Conservation (phyloP, 1,139 yeast species). For the Debaryomycetaceae sp. region DNA sequence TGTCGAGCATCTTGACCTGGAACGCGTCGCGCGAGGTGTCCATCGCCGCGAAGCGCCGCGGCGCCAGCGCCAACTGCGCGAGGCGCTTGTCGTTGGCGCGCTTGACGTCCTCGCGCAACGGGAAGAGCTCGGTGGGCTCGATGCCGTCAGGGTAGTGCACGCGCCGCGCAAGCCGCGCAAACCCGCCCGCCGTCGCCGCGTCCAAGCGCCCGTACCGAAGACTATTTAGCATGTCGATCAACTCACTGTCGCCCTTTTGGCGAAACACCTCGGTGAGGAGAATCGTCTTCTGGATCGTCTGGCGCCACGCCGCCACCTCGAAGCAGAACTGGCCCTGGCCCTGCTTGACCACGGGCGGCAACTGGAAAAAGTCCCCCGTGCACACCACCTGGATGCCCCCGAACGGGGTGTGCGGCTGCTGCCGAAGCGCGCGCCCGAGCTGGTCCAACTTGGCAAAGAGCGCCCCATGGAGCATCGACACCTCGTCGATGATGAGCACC, state of each 20-base stretch:
- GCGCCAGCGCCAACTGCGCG: slow-evolving; percentile 21
- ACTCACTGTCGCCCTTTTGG: slow-evolving; percentile 63
- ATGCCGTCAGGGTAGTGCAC: slow-evolving; percentile 68
- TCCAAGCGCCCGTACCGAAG: slow-evolving; percentile 63
- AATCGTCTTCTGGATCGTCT: slow-evolving; percentile 50
- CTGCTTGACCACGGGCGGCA: slow-evolving; percentile 69
- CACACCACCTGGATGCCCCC: slow-evolving; percentile 79
- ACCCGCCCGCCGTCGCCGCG: slow-evolving; percentile 38
- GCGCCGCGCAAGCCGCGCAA: slow-evolving; percentile 46
- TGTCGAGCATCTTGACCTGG: slow-evolving; percentile 29
- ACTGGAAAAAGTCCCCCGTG: slow-evolving; percentile 82
- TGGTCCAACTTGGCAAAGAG: slow-evolving; percentile 62
- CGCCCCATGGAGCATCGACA: slow-evolving; percentile 75
- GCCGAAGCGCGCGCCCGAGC: slow-evolving; percentile 52
- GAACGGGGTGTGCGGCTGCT: slow-evolving; percentile 45
- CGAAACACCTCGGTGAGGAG: slow-evolving; percentile 63
- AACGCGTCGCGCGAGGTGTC: slow-evolving; percentile 38
- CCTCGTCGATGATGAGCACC: slow-evolving; percentile 73
- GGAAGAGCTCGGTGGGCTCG: slow-evolving; percentile 75
- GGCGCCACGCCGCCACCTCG: slow-evolving; percentile 54
- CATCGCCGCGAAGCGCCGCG: slow-evolving; percentile 47
- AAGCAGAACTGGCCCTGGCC: slow-evolving; percentile 48
- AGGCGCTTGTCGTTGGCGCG: slow-evolving; percentile 59
- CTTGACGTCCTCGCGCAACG: slow-evolving; percentile 73
- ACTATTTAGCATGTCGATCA: slow-evolving; percentile 71